Evolutionary conservation across 2,329 filamentous ascomycete genomes (phyloP), one percentile per base, ranked within the genome.

Genomic region (Cladosporium sp.): DNA sequence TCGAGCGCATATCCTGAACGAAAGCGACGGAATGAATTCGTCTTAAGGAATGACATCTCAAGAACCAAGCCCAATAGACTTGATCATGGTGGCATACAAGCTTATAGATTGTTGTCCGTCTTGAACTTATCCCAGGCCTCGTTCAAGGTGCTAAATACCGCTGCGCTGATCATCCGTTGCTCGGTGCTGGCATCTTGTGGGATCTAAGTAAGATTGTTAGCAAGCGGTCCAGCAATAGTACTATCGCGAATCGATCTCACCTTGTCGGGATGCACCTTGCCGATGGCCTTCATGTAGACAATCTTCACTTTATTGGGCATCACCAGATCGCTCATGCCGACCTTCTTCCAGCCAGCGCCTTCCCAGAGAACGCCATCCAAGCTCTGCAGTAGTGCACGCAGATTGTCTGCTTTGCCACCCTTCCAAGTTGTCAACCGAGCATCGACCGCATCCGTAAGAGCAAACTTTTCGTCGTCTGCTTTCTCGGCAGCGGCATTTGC

Each of bases 221-320:
- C 21, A 31, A 46, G 14, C 2, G 14, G 16, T 46, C 18, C 18
- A 2, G 21, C 3, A 4, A 40, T 6, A 37, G 23, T 10, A 18
- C 6, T 28, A 40, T 50, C 16, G 8, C 35, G 12, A 4, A n/a
- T 10, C n/a, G 7, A 66, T 67, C 87, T 79, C 84, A 97, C 95
- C 90, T 99, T 99, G 78, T 99, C 95, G 67, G 95, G 95, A 84
- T 99, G 95, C 72, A 95, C 95, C 84, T 97, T 98, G 12, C 90
- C 92, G 84, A 99, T 98, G 6, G 94, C 95, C 86, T 97, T 97
- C 95, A 99, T 98, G 77, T 99, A 99, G 67, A 91, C 84, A 69
- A 99, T 90, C 86, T 99, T 99, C 77, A 98, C 95, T 83, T 94
- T 97, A 71, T 91, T 93, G 37, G 93, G 89, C 85, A 97, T 86